Conservation (phyloP, 2,329 filamentous ascomycete species). For the Leptographium radiaticola region DNA sequence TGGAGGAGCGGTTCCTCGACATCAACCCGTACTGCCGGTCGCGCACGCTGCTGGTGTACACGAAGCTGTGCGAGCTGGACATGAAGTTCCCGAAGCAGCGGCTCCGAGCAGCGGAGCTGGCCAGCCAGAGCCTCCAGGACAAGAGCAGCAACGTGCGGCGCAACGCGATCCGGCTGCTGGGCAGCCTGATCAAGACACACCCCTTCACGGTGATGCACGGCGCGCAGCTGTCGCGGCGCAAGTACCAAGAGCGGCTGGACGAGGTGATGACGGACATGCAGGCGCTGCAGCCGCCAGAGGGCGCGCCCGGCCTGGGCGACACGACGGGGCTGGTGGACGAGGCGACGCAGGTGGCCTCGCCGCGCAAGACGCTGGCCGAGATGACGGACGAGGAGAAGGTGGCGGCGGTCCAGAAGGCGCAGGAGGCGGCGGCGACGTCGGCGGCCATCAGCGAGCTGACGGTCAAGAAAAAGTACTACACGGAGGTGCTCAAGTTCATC, state of each 20-base stretch:
- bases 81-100: constrained; percentile 90
- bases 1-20: constrained; percentile 92
- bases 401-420: constrained; percentile 62
- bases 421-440: constrained; percentile 76
- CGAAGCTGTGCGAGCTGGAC: constrained; percentile 84
- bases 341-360: constrained; percentile 66
- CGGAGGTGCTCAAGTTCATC: constrained; percentile 89
- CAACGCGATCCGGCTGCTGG: constrained; percentile 88
- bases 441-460: constrained; percentile 82
- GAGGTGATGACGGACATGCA: constrained; percentile 73
- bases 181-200: constrained; percentile 80
- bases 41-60: constrained; percentile 83
- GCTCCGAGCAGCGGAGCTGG: constrained; percentile 76
- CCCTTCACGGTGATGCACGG: constrained; percentile 89
- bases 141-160: constrained; percentile 95
- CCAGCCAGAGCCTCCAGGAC: constrained; percentile 81
- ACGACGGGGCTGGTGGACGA: constrained; percentile 70
- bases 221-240: constrained; percentile 68
- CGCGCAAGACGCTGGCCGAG: constrained; percentile 41
- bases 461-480: constrained; percentile 78
- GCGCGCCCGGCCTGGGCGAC: constrained; percentile 59
- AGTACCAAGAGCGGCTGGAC: constrained; percentile 75
- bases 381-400: constrained; percentile 72
- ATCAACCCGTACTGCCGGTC: constrained; percentile 94
- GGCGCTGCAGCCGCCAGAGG: constrained; percentile 64